These are phyloP conservation scores for Calonectria fujianensis DNA, from an alignment of 2,329 filamentous ascomycete species.

Conservation along the genomic window DNA sequence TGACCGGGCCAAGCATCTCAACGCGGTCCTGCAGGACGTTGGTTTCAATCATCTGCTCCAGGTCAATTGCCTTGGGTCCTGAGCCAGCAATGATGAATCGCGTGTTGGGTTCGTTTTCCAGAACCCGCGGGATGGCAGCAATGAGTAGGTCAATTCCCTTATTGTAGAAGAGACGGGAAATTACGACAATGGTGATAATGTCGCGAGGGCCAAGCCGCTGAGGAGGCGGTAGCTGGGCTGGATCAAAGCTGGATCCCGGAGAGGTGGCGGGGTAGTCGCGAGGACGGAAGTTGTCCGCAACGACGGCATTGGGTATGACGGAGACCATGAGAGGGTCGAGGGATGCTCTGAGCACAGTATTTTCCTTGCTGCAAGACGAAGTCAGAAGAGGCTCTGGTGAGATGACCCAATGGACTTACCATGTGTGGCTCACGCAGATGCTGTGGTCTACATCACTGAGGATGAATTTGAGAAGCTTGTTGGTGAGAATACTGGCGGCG, in stretches of 20 bases:
- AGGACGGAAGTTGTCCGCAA: conserved; percentile 95
- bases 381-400: conserved; percentile 43
- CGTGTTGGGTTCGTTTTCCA: conserved; percentile 92
- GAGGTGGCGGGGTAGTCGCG: conserved; percentile 63
- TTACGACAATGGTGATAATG: conserved; percentile 95
- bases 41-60: conserved; percentile 98
- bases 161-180: conserved; percentile 98
- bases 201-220: conserved; percentile 87
- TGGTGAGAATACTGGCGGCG: conserved; percentile 94
- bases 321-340: conserved; percentile 98
- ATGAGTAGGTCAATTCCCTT: conserved; percentile 99
- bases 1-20: conserved; percentile 91
- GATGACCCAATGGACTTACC: conserved; percentile 71
- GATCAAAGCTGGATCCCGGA: conserved; percentile 60
- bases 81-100: conserved; percentile 98
- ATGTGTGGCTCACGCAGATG: conserved; percentile 98
- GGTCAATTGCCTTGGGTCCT: conserved; percentile 96
- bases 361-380: conserved; percentile 84
- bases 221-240: conserved; percentile 68
- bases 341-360: conserved; percentile 94
- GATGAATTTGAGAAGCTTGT: conserved; percentile 97
- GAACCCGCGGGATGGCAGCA: conserved; percentile 93
- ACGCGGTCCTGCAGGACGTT: conserved; percentile 96
- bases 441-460: conserved; percentile 98
- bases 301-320: conserved; percentile 97